Base-by-base conservation (phyloP, 2,329 filamentous ascomycete species). In the Claviceps sp. region DNA sequence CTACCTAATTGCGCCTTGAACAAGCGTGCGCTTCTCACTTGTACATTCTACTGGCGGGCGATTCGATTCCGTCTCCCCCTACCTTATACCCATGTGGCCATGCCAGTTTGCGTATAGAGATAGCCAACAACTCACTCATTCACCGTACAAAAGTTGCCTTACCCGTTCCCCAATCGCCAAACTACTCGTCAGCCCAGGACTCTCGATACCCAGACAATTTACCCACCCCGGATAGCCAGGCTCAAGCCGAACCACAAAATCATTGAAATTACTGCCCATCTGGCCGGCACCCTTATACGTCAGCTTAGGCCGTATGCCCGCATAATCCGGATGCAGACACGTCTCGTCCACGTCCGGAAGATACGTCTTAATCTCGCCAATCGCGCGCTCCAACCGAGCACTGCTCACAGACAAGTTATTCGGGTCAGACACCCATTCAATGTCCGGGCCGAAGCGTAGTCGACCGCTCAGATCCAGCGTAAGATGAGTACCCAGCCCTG, bases 201-300 rank as follows among this genome's bases (percentile, higher is more conserved):
- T 95, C 72, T 97, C 91, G 59, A 96, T 96, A 0, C 89, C 91
- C 59, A 97, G 63, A 58, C 97, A 64, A 71, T 96, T 96, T 8
- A 97, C 77, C 77, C 91, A 96, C 2, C 88, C 90, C 2, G 78
- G 70, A 60, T 79, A 89, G 0, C 86, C 89, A 1, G 88, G 78
- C 67, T 95, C 90, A 59, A 77, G 79, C 54, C 75, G 68, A 45
- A 98, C 84, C 16, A 87, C 74, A 63, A 98, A 97, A 65, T 98
- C 93, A 55, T 85, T 75, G 62, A 95, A 95, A 0, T 78, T 82
- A 55, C 78, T 78, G 20, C 78, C 78, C n/a, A 70, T 71, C 26
- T 74, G 80, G 14, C 84, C 82, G 0, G 81, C 80, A 9, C 78
- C 72, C 38, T 71, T 73, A 9, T 65, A 65, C 1, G 72, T 78